Base-by-base conservation (phyloP, 129 eudicot genomes). In the Arctium minus region DNA sequence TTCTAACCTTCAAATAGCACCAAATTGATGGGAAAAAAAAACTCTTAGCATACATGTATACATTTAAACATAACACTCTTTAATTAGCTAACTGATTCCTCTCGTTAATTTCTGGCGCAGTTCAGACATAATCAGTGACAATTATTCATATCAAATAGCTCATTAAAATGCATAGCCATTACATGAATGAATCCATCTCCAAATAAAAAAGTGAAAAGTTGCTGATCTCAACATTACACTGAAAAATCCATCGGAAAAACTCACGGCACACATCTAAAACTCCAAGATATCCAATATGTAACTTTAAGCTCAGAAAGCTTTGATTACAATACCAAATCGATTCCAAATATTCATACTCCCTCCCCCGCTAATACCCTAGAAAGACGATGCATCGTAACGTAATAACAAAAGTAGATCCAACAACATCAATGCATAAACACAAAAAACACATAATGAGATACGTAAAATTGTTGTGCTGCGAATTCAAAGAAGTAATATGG, bases 341-440 rank as follows among this genome's bases (percentile, higher is more conserved):
- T 44, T 44, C 50, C 50, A 8, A 9, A 74, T 3, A 74, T 29
- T 29, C 38, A 44, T 22, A 22, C 67, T 22, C 65, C 27, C 27
- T 22, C 27, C 27, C 27, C 22, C 37, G 50, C 5, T 17, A 46
- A 79, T 70, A 70, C 77, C 77, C 77, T 80, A 44, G 48, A 71
- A 46, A 70, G 3, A 17, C 12, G 3, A 2, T 53, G 70, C 73
- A 71, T n/a, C 13, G n/a, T 71, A 17, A 18, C 13, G 12, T 70
- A 35, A 33, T 50, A 80, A 33, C 77, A 70, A 48, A 70, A 70
- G 11, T 15, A 80, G 53, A 80, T 80, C 77, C 70, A 80, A 80
- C 48, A 70, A n/a, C 33, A 72, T 44, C 37, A 5, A 48, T 17
- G 27, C 10, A 79, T 79, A 46, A 39, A 79, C 40, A 30, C 35